These are phyloP conservation scores for Leishmania lainsoni DNA, from an alignment of 208 protist genomes.

Conservation along the genomic window DNA sequence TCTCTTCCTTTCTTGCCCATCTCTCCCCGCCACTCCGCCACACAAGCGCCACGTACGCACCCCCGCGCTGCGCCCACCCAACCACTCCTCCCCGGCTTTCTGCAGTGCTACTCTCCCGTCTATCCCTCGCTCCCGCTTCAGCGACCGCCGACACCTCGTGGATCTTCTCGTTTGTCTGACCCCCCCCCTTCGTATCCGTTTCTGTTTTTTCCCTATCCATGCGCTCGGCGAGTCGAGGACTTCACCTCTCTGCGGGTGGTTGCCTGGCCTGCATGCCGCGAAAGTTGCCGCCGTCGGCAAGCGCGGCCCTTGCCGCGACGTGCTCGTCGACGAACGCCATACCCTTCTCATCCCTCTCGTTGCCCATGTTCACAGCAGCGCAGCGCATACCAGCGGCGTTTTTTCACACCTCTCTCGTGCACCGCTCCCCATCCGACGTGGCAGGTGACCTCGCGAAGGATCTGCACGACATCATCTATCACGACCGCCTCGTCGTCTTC, in stretches of 20 bases:
- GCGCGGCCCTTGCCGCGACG: background rate
- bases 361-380: background rate
- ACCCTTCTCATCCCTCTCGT: background rate
- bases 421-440: constrained; percentile 51
- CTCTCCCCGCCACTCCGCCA: background rate
- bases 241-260: background rate
- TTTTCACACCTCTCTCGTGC: constrained; percentile 30
- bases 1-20: background rate
- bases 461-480: constrained; percentile 71
- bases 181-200: background rate
- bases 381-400: background rate
- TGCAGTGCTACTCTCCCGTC: background rate
- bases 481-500: constrained; percentile 86
- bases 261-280: background rate
- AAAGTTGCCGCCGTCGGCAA: background rate
- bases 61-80: background rate
- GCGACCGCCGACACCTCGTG: background rate
- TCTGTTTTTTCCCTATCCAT: background rate
- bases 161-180: background rate
- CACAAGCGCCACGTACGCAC: background rate
- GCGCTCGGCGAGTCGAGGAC: background rate
- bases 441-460: constrained; percentile 54
- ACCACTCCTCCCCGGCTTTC: background rate
- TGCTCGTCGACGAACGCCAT: background rate
- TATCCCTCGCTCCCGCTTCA: background rate